A percentile compares a stretch with the other conserved stretches of the same genome.
phyloP scores from a whole-genome alignment of 345 rosid genomes.

The Lepidium sativum region DNA sequence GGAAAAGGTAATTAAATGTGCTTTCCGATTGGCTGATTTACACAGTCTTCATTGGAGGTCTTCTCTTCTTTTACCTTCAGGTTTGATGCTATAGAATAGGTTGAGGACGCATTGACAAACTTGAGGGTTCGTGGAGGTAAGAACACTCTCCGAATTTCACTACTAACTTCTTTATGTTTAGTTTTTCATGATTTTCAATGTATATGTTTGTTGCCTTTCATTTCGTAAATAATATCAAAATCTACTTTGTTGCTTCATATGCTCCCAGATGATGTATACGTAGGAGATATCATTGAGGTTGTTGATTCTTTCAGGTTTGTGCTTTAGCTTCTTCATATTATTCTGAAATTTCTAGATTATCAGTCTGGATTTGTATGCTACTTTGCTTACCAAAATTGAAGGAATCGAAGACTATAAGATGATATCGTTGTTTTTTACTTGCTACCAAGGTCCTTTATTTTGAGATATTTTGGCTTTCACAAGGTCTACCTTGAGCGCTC shows the following conservation, averaged over 20 bases:
- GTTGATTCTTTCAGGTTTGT: conserved; percentile 70
- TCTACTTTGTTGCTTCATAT: conserved; percentile 39
- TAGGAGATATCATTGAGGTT: conserved; percentile 62
- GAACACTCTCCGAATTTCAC: conserved; percentile 1
- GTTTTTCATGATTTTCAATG: not conserved
- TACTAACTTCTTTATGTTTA: not conserved
- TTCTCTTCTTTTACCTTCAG: conserved; percentile 35
- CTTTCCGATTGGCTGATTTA: conserved; percentile 1
- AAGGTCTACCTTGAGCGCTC: conserved; percentile 1
- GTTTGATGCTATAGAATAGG: conserved; percentile 54
- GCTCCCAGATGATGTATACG: conserved; percentile 66
- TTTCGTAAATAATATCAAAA: not conserved
- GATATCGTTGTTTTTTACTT: not conserved
- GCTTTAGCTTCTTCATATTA: conserved; percentile 2
- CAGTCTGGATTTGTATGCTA: not conserved
- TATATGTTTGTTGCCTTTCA: not conserved
- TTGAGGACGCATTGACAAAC: conserved; percentile 64
- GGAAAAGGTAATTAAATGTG: conserved; percentile 38
- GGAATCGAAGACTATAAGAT: not conserved
- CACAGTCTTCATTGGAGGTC: not conserved
- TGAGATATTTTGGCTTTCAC: not conserved
- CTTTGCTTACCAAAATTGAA: not conserved
- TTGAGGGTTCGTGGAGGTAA: conserved; percentile 67
- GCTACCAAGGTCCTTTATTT: not conserved
- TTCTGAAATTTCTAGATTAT: not conserved